Evolutionary conservation across 257 asterid species (phyloP).

Genomic region (Lithospermum erythrorhizon): DNA sequence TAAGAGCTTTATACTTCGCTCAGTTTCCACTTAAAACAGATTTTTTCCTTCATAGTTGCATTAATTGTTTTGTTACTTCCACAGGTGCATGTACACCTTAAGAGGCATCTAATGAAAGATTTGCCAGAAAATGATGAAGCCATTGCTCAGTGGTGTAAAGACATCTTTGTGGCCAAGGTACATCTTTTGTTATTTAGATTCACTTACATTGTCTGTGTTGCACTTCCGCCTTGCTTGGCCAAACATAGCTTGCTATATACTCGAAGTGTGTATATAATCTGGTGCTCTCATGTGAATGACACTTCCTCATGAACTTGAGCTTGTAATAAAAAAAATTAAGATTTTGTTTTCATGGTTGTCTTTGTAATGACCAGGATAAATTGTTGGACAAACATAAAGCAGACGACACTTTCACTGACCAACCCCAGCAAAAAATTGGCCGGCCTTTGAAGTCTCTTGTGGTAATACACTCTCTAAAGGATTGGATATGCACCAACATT

Average conservation of each 20-base stretch:
- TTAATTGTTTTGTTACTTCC: constrained; percentile 8
- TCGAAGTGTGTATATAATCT: background rate
- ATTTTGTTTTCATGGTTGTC: background rate
- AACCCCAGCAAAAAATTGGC: constrained; percentile 38
- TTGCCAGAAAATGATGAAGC: constrained; percentile 72
- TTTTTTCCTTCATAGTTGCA: background rate
- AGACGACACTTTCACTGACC: constrained; percentile 55
- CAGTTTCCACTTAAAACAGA: background rate
- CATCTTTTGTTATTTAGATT: constrained; percentile 3
- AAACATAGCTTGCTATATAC: background rate
- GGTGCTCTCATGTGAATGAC: background rate
- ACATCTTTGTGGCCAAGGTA: constrained; percentile 72
- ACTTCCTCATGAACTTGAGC: background rate
- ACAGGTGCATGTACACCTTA: constrained; percentile 83
- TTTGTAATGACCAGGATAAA: constrained; percentile 42
- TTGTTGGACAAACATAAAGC: constrained; percentile 66
- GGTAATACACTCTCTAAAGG: constrained; percentile 22
- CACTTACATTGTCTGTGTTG: background rate
- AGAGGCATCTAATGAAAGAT: constrained; percentile 70
- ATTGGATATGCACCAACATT: background rate
- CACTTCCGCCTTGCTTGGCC: background rate
- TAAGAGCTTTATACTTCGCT: background rate
- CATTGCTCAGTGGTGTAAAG: constrained; percentile 91
- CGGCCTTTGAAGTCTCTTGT: constrained; percentile 74
- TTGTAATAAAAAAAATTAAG: background rate